phyloP scores from a whole-genome alignment of 768 basidiomycete species.

The Leccinum longicurvipes region DNA sequence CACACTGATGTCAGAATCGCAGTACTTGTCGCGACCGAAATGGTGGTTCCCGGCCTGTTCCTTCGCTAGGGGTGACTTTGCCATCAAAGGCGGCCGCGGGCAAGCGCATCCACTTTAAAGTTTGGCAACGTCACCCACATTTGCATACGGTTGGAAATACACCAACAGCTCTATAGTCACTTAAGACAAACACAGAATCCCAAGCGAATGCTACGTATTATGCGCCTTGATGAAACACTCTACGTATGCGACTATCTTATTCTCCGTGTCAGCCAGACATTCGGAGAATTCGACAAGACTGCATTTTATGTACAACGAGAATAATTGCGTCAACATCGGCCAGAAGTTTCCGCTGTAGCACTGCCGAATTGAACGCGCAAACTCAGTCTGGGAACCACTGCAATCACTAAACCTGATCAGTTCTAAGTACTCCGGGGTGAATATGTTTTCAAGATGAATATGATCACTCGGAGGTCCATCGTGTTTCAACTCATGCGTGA shows the following conservation, averaged over 20 bases:
- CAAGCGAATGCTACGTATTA: conserved; percentile 77
- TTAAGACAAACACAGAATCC: conserved; percentile 75
- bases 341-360: conserved; percentile 57
- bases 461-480: too few relatives aligned
- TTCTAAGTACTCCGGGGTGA: too few relatives aligned
- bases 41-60: conserved; percentile 67
- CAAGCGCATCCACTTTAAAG: conserved; percentile 89
- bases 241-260: conserved; percentile 87
- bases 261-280: conserved; percentile 82
- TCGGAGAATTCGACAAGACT: too few relatives aligned
- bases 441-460: too few relatives aligned
- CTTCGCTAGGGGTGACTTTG: conserved; percentile 28
- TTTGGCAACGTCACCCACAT: conserved; percentile 67
- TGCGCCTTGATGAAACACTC: conserved; percentile 81
- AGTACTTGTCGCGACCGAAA: conserved; percentile 97
- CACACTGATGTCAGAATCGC: too few relatives aligned
- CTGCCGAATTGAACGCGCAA: too few relatives aligned
- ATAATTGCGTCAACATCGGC: conserved; percentile 12
- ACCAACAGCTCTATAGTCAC: conserved; percentile 72
- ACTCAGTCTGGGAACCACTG: too few relatives aligned
- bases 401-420: too few relatives aligned
- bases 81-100: conserved; percentile 49
- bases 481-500: too few relatives aligned
- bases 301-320: too few relatives aligned
- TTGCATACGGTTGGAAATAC: background rate